Conservation (phyloP, 805 yeast species). For the Sugiyamaella qingdaonensis region DNA sequence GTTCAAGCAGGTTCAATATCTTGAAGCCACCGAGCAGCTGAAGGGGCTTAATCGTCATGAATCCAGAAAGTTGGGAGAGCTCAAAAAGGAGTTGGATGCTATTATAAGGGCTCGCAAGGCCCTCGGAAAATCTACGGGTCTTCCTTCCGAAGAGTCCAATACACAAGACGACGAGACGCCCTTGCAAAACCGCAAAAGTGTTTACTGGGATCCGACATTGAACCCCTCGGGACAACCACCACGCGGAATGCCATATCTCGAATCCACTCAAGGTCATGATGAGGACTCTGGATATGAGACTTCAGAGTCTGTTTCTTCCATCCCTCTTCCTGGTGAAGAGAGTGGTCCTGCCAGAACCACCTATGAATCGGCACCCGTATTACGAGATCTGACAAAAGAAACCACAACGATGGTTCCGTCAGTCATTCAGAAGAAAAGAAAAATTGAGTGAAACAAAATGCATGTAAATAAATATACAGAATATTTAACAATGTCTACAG, state of each 20-base stretch:
- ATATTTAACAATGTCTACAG: background rate
- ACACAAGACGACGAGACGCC: background rate
- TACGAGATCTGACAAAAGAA: constrained; percentile 23
- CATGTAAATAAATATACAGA: background rate
- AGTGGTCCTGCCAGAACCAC: constrained; percentile 15
- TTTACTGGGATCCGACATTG: constrained; percentile 27
- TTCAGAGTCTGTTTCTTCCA: constrained; percentile 21
- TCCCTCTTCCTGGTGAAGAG: constrained; percentile 32
- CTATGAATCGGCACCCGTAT: constrained; percentile 25
- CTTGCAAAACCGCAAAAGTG: constrained; percentile 14
- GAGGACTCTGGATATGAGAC: constrained; percentile 23
- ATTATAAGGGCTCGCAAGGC: constrained; percentile 16
- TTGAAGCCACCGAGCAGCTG: constrained; percentile 22
- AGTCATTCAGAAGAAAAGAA: constrained; percentile 16
- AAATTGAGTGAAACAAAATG: background rate
- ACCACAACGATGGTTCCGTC: constrained; percentile 20
- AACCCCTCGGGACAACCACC: constrained; percentile 29
- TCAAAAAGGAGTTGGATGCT: constrained; percentile 20
- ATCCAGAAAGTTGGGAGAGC: constrained; percentile 11
- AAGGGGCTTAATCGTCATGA: constrained; percentile 13
- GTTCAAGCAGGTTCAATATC: constrained; percentile 23
- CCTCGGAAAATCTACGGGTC: constrained; percentile 8
- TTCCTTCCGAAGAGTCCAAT: background rate
- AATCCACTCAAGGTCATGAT: constrained; percentile 26
- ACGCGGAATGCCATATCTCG: constrained; percentile 30